Evolutionary conservation across 331 rosid genomes (phyloP).

Genomic region (Rhamnella rubrinervis): DNA sequence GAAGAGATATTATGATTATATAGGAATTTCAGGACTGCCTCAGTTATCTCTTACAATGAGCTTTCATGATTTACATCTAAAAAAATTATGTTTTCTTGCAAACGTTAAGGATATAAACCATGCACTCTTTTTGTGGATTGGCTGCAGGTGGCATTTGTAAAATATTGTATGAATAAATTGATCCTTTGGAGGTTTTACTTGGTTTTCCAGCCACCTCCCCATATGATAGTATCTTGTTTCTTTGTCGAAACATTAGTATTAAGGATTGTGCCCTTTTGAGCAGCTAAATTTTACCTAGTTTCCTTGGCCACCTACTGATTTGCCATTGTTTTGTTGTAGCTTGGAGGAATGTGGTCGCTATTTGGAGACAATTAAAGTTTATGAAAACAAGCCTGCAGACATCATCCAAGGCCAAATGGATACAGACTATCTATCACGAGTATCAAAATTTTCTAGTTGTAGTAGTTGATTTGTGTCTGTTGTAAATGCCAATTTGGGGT

Average conservation of each 20-base stretch:
- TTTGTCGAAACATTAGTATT: too few relatives aligned
- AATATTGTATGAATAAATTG: not conserved
- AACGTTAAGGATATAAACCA: not conserved
- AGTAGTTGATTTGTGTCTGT: conserved; percentile 5
- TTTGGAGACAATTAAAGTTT: conserved; percentile 90
- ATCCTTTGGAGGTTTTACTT: not conserved
- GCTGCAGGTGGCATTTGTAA: not conserved
- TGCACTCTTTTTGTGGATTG: not conserved
- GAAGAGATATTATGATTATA: not conserved
- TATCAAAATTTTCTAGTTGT: conserved; percentile 1
- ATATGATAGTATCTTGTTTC: conserved; percentile 16
- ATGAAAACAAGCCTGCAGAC: conserved; percentile 97
- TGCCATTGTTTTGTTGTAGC: conserved; percentile 37
- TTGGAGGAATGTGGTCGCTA: conserved; percentile 99
- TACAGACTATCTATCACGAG: conserved; percentile 92
- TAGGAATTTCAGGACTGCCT: not conserved
- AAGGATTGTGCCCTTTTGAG: too few relatives aligned
- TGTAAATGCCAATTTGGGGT: not conserved
- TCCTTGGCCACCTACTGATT: conserved; percentile 17
- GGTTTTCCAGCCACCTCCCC: conserved; percentile 3
- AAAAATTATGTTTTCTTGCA: too few relatives aligned
- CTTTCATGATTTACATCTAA: too few relatives aligned
- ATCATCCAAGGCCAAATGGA: conserved; percentile 98
- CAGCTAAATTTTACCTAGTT: conserved; percentile 2
- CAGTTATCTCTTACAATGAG: too few relatives aligned